Percentiles rank a stretch among this genome's conserved stretches.
These are phyloP conservation scores for Pseudozyma thailandica DNA, from an alignment of 1,284 basidiomycete genomes.

Conservation along the genomic window DNA sequence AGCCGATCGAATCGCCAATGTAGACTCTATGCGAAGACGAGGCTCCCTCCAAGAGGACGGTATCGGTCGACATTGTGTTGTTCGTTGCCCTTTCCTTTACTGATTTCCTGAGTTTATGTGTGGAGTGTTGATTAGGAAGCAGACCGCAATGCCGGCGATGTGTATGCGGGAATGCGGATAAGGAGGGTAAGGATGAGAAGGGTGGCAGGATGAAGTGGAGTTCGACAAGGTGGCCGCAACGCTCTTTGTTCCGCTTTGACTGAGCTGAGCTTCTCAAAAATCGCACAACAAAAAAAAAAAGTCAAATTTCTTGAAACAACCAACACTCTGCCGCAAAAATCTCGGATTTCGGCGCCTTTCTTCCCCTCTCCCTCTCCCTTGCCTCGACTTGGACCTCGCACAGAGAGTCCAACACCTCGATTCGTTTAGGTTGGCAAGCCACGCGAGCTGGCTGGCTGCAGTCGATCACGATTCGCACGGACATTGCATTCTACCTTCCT, in stretches of 20 bases:
- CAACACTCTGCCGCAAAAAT: background rate
- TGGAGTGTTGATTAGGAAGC: no score
- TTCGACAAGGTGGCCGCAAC: background rate
- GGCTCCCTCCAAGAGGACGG: slow-evolving; percentile 25
- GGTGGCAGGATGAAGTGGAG: slow-evolving; percentile 1
- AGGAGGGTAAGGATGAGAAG: background rate
- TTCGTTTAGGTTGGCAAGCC: no score
- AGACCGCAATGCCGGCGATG: no score
- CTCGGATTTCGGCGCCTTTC: slow-evolving; percentile 16
- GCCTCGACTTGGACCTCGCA: background rate
- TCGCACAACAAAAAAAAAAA: slow-evolving; percentile 2
- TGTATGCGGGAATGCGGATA: no score
- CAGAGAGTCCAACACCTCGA: slow-evolving; percentile 2
- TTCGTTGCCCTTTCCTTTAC: no score
- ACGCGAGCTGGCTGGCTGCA: background rate
- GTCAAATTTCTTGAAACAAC: slow-evolving; percentile 9
- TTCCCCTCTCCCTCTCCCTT: no score
- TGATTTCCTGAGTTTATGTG: no score
- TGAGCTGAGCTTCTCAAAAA: background rate
- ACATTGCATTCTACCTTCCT: background rate
- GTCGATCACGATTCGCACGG: slow-evolving; percentile 1
- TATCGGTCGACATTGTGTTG: slow-evolving; percentile 24
- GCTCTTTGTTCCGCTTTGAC: background rate
- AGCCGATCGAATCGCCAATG: slow-evolving; percentile 48
- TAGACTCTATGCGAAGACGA: slow-evolving; percentile 44